Percentiles rank a stretch among this genome's conserved stretches.
These are phyloP conservation scores for Mycena indigotica DNA, from an alignment of 768 basidiomycete species.

Conservation along the genomic window DNA sequence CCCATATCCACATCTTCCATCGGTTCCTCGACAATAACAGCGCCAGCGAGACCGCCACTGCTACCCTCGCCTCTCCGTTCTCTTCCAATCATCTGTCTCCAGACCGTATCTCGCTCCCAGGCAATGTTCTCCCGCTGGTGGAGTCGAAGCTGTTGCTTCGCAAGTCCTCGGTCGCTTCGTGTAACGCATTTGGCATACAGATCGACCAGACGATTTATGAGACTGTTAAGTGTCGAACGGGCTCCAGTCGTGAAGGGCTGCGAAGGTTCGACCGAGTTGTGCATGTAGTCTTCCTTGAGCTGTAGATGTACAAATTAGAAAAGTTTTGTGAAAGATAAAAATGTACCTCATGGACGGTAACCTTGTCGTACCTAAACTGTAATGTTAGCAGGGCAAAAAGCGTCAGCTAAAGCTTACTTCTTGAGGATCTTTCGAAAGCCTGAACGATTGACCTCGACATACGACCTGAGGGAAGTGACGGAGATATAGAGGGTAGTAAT, in stretches of 20 bases:
- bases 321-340: too few species aligned
- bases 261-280: slow-evolving; percentile 64
- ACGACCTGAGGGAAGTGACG: slow-evolving; percentile 76
- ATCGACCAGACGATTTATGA: slow-evolving; percentile 60
- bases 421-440: slow-evolving; percentile 96
- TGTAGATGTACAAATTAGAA: slow-evolving; percentile 26
- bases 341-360: slow-evolving; percentile 68
- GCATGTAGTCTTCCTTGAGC: slow-evolving; percentile 80
- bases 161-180: slow-evolving; percentile 63
- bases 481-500: slow-evolving; percentile 83
- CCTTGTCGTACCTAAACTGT: slow-evolving; percentile 85
- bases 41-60: slow-evolving; percentile 31
- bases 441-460: slow-evolving; percentile 88
- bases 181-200: slow-evolving; percentile 88
- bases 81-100: slow-evolving; percentile 91
- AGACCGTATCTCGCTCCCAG: slow-evolving; percentile 97
- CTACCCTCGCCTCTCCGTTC: slow-evolving; percentile 66
- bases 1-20: not conserved
- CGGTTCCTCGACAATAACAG: slow-evolving; percentile 40
- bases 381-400: slow-evolving; percentile 10
- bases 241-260: slow-evolving; percentile 68
- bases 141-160: slow-evolving; percentile 79
- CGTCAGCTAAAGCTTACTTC: slow-evolving; percentile 57
- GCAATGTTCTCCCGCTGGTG: slow-evolving; percentile 93
- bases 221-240: slow-evolving; percentile 62